phyloP scores from a whole-genome alignment of 1,284 basidiomycete species.

The Gastroboletus turbinatus region DNA sequence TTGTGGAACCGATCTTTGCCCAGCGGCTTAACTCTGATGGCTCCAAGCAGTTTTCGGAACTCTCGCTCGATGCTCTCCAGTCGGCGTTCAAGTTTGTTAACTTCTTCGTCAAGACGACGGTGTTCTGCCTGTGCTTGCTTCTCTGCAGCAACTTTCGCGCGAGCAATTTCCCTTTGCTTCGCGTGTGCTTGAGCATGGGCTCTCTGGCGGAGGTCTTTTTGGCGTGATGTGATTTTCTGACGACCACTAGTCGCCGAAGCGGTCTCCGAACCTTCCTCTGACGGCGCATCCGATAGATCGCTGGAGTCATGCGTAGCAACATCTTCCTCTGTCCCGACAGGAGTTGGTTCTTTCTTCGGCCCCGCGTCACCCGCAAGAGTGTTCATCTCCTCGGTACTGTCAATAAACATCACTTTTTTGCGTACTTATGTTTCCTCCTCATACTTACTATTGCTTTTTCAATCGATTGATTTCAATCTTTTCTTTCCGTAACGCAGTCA shows the following conservation, averaged over 20 bases:
- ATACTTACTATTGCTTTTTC: slow-evolving; percentile 80
- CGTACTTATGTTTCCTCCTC: not conserved
- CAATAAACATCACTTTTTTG: slow-evolving; percentile 9
- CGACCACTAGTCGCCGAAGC: slow-evolving; percentile 41
- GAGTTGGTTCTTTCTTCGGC: slow-evolving; percentile 47
- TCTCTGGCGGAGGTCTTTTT: slow-evolving; percentile 53
- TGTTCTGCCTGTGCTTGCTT: slow-evolving; percentile 75
- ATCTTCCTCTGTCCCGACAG: slow-evolving; percentile 53
- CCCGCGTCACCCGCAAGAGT: slow-evolving; percentile 59
- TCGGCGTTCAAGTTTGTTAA: slow-evolving; percentile 73
- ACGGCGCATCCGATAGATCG: slow-evolving; percentile 67
- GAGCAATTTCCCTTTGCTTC: slow-evolving; percentile 73
- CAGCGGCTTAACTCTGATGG: slow-evolving; percentile 82
- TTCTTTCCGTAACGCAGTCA: slow-evolving; percentile 93
- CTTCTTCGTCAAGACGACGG: slow-evolving; percentile 84
- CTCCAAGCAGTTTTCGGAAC: slow-evolving; percentile 83
- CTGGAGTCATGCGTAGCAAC: slow-evolving; percentile 59
- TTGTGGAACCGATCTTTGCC: slow-evolving; percentile 94
- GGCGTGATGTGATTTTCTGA: slow-evolving; percentile 48
- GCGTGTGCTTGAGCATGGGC: slow-evolving; percentile 62
- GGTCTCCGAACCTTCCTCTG: slow-evolving; percentile 55
- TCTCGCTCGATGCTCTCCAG: slow-evolving; percentile 91
- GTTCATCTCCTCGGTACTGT: slow-evolving; percentile 73
- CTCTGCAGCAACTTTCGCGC: slow-evolving; percentile 69
- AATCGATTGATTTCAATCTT: slow-evolving; percentile 91